These are phyloP conservation scores for Cutaneotrichosporon sp. DNA, from an alignment of 1,284 basidiomycete genomes.

Conservation along the genomic window DNA sequence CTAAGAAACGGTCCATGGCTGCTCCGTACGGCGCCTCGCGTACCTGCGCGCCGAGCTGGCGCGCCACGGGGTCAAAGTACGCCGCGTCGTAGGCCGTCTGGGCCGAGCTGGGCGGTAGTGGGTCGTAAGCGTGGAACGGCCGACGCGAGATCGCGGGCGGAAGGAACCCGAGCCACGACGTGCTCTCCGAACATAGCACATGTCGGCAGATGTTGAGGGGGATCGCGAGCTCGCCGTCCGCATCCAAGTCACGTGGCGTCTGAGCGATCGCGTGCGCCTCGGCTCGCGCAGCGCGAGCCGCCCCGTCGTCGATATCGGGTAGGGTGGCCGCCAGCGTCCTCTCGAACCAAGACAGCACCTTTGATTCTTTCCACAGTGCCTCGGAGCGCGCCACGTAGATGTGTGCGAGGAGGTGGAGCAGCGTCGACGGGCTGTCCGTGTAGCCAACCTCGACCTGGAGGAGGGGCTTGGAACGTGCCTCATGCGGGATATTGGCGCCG, in stretches of 20 bases:
- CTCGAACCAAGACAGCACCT: constrained; percentile 68
- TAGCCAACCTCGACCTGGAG: constrained; percentile 69
- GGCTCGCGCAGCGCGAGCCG: constrained; percentile 32
- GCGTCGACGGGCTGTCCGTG: constrained; percentile 57
- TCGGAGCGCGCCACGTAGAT: constrained; percentile 76
- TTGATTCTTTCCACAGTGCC: constrained; percentile 74
- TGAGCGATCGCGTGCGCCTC: constrained; percentile 51
- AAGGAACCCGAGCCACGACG: constrained; percentile 68
- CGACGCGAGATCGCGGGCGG: constrained; percentile 58
- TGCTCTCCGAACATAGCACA: constrained; percentile 64
- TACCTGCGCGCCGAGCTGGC: constrained; percentile 19
- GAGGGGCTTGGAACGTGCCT: constrained; percentile 62
- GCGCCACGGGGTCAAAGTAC: constrained; percentile 61
- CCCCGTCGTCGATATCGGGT: constrained; percentile 29
- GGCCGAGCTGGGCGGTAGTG: constrained; percentile 66
- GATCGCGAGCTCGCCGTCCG: constrained; percentile 27
- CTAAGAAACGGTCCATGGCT: constrained; percentile 23
- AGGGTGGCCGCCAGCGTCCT: constrained; percentile 50
- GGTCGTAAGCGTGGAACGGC: constrained; percentile 70
- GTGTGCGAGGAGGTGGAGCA: constrained; percentile 68
- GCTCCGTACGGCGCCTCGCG: constrained; percentile 8
- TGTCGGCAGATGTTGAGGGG: constrained; percentile 66
- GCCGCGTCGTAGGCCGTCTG: constrained; percentile 64
- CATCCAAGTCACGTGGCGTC: constrained; percentile 42
- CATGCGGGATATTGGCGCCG: constrained; percentile 64